These are phyloP conservation scores for Rhodotorula glutinis DNA, from an alignment of 1,284 basidiomycete species.

Conservation along the genomic window DNA sequence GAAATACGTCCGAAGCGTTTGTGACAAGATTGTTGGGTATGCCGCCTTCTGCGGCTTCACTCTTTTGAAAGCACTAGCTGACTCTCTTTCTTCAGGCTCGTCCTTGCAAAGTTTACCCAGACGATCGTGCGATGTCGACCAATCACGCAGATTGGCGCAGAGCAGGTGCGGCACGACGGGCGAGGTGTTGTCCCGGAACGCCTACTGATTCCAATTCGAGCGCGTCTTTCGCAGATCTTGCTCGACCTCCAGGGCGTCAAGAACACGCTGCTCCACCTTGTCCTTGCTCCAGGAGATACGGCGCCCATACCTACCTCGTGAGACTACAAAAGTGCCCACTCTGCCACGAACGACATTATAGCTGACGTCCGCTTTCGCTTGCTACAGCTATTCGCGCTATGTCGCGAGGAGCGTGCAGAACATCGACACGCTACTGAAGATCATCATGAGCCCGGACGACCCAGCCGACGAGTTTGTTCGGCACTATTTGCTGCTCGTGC, in stretches of 20 bases:
- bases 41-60: neutral
- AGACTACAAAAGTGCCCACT: no score
- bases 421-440: constrained; percentile 86
- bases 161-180: constrained; percentile 68
- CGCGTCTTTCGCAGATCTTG: constrained; percentile 62
- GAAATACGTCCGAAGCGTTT: constrained; percentile 84
- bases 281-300: constrained; percentile 48
- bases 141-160: constrained; percentile 82
- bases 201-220: no score
- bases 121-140: constrained; percentile 82
- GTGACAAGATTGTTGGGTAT: constrained; percentile 85
- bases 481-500: constrained; percentile 87
- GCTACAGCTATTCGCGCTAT: constrained; percentile 68
- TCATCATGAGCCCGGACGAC: constrained; percentile 88
- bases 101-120: constrained; percentile 80
- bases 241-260: constrained; percentile 88
- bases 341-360: no score
- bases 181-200: no score
- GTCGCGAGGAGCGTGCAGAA: constrained; percentile 74
- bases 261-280: constrained; percentile 74
- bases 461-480: constrained; percentile 89
- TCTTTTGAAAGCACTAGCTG: neutral
- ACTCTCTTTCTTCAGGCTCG: constrained; percentile 55
- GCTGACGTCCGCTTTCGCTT: no score
- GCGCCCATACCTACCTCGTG: constrained; percentile 39